Conservation (phyloP, 2,329 filamentous ascomycete genomes). For the Penicillium sp. region DNA sequence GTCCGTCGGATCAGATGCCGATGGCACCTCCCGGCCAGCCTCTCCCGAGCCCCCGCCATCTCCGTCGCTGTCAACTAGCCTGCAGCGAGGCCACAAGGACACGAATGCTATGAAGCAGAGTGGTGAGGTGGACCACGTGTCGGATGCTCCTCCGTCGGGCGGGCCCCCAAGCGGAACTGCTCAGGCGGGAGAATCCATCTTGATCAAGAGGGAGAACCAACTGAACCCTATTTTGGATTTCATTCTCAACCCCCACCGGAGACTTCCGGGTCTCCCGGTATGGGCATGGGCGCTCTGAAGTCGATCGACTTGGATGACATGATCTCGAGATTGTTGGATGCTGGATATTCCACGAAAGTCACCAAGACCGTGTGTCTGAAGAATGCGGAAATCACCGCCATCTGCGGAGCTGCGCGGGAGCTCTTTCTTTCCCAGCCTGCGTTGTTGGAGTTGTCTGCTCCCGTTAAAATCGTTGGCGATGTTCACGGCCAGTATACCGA, state of each 20-base stretch:
- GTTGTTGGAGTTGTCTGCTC: slow-evolving; percentile 82
- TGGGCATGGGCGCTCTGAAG: slow-evolving; percentile 87
- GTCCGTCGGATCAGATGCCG: slow-evolving; percentile 41
- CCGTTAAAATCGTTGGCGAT: slow-evolving; percentile 96
- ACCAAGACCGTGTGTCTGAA: slow-evolving; percentile 96
- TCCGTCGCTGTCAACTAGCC: slow-evolving; percentile 70
- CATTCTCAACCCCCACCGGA: slow-evolving; percentile 40
- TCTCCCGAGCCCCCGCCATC: slow-evolving; percentile 69
- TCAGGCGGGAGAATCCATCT: slow-evolving; percentile 78
- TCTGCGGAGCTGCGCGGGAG: slow-evolving; percentile 84
- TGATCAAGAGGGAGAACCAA: slow-evolving; percentile 72
- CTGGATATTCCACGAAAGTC: slow-evolving; percentile 91
- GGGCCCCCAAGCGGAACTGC: slow-evolving; percentile 51
- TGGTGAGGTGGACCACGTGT: slow-evolving; percentile 91
- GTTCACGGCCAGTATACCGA: slow-evolving; percentile 97
- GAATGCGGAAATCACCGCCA: slow-evolving; percentile 93
- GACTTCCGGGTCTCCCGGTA: slow-evolving; percentile 50
- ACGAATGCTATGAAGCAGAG: slow-evolving; percentile 74
- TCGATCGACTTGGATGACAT: slow-evolving; percentile 94
- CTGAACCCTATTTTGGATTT: slow-evolving; percentile 61
- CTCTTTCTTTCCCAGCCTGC: slow-evolving; percentile 88
- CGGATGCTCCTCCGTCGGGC: slow-evolving; percentile 76
- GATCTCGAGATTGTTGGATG: slow-evolving; percentile 89
- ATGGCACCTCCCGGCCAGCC: slow-evolving; percentile 46
- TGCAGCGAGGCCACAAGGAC: slow-evolving; percentile 69